A percentile compares a stretch with the other conserved stretches of the same genome.
Conservation (phyloP, 805 yeast species). For the Schizosaccharomyces lindneri region DNA sequence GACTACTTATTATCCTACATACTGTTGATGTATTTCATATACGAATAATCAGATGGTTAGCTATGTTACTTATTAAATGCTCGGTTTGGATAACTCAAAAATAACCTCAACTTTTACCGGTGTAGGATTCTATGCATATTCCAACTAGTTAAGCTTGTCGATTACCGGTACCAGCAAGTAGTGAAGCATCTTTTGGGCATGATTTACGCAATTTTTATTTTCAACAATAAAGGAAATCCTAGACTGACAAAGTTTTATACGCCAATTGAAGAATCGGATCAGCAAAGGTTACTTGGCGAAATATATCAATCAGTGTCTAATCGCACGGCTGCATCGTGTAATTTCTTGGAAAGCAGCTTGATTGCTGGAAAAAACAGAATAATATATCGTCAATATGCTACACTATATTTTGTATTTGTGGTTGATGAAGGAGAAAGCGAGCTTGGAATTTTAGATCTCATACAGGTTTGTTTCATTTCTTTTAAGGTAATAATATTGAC, state of each 20-base stretch:
- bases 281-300: slow-evolving; percentile 53
- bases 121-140: not conserved
- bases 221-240: slow-evolving; percentile 77
- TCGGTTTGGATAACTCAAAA: too few species aligned
- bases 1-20: too few species aligned
- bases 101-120: too few species aligned
- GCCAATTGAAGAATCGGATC: slow-evolving; percentile 67
- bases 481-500: not conserved
- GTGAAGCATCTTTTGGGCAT: slow-evolving; percentile 15
- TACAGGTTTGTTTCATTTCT: slow-evolving; percentile 22
- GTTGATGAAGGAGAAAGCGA: slow-evolving; percentile 93
- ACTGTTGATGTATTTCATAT: too few species aligned
- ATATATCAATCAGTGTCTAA: slow-evolving; percentile 53
- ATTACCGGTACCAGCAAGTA: not conserved
- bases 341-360: slow-evolving; percentile 69
- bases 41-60: too few species aligned
- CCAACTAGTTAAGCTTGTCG: not conserved
- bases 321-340: slow-evolving; percentile 54
- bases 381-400: slow-evolving; percentile 82
- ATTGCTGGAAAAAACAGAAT: slow-evolving; percentile 47
- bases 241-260: slow-evolving; percentile 78
- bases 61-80: too few species aligned
- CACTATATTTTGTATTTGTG: slow-evolving; percentile 81
- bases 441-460: slow-evolving; percentile 73
- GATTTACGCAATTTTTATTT: slow-evolving; percentile 72